Base-by-base conservation (phyloP, 2,329 filamentous ascomycete genomes). In the Laburnicola sp. region DNA sequence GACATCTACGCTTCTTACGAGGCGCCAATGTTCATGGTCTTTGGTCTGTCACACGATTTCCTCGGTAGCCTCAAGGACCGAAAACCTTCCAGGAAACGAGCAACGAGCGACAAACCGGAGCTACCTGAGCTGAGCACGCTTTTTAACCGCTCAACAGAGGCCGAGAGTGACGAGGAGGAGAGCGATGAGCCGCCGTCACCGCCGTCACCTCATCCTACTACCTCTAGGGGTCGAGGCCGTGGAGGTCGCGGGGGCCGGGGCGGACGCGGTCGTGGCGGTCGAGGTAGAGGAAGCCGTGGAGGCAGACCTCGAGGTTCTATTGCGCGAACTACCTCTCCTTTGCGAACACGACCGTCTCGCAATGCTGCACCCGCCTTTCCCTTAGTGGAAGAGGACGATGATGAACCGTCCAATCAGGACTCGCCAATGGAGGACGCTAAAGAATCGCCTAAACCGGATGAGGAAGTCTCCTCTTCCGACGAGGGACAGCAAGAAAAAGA, bases 341-440 rank as follows among this genome's bases (percentile, higher is more conserved):
- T 57, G 48, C 65, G 63, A 52, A 64, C 59, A 28, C 68, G 69
- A 49, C 60, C 60, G 44, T 56, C 64, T 58, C 70, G 71, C 48
- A 66, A 57, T 60, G 62, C 65, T 58, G 61, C 64, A 53, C 59
- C 66, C 43, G 60, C 59, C 47, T 67, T 67, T 63, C 61, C 65
- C 37, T 63, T 70, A 58, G 60, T 62, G 52, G 69, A 72, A 60
- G 65, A 65, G 30, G 68, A 68, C 43, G 66, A 71, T 54, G 69
- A 71, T 44, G 57, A 60, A 46, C 53, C 58, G 50, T 66, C 70
- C 63, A 71, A 71, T 68, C 63, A 71, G 51, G 60, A 54, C 22
- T 68, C 69, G 37, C 59, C 64, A 40, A 62, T 56, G 39, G 60
- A 51, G 25, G 56, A 51, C 46, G 68, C 68, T 63, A 72, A 70